Conservation (phyloP, 495 filamentous ascomycete species). For the Neurospora sp. region DNA sequence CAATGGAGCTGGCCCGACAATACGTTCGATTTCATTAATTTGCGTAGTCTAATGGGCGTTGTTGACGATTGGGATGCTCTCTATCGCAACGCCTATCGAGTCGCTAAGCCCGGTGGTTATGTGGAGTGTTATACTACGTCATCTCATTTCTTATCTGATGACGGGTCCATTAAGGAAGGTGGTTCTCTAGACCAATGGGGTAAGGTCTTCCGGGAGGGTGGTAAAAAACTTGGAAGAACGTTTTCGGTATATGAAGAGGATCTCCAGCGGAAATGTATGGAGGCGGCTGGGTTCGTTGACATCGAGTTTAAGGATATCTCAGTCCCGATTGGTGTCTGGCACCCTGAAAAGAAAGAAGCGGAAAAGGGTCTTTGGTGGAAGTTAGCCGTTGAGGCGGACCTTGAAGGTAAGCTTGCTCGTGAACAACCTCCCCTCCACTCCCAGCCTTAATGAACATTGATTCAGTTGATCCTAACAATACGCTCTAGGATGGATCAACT, state of each 20-base stretch:
- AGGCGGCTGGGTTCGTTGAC: conserved; percentile 1
- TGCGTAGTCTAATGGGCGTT: conserved; percentile 17
- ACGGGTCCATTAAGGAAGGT: conserved; percentile 10
- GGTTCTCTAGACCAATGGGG: conserved; percentile 24
- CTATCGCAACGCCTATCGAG: conserved; percentile 20
- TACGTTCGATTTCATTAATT: conserved; percentile 53
- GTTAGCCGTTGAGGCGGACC: too few relatives aligned
- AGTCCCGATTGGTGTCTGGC: not conserved
- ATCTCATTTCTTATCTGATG: conserved; percentile 11
- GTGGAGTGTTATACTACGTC: conserved; percentile 19
- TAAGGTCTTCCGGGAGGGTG: conserved; percentile 4
- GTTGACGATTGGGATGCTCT: conserved; percentile 45
- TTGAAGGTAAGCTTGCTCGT: too few relatives aligned
- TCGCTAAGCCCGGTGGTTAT: conserved; percentile 29
- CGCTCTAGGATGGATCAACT: not conserved
- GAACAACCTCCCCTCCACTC: too few relatives aligned
- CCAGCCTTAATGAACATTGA: too few relatives aligned
- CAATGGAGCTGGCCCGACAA: conserved; percentile 40
- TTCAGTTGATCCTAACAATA: too few relatives aligned
- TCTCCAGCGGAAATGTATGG: conserved; percentile 12
- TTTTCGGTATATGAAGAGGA: conserved; percentile 15
- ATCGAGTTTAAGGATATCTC: not conserved
- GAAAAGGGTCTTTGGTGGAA: too few relatives aligned
- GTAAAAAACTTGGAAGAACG: conserved; percentile 4
- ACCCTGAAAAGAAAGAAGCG: not conserved